Evolutionary conservation across 2,329 filamentous ascomycete genomes (phyloP), one percentile per base, ranked within the genome.

Genomic region (Epichloe typhina): DNA sequence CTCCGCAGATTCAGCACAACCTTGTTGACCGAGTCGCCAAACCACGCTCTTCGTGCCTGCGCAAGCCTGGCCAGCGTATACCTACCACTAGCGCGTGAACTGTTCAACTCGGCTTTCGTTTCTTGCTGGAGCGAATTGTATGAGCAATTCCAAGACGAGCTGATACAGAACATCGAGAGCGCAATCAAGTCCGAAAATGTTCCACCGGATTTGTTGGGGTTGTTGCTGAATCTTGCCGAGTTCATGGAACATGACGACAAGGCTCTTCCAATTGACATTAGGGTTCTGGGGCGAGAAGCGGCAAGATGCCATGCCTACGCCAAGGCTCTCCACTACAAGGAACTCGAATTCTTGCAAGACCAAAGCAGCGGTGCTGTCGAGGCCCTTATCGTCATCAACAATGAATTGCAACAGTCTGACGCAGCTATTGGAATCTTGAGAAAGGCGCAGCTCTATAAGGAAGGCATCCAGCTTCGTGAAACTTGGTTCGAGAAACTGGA

Each of bases 171-270:
- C 23, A 95, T 99, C 49, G 93, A 99, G 66, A 88, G 86, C 55
- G 93, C 94, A 1, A 86, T 99, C 58, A 93, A 89, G 50, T 97
- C 91, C 3, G 86, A 91, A 49, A 91, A 96, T 59, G 94, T 98
- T 12, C 91, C 93, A 0, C 93, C 94, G 0, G 94, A 99, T 66
- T 84, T 99, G 57, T 74, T 98, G 8, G 91, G 95, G 54, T 84
- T 96, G 47, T 74, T 99, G 31, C 80, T 99, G 46, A 98, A 98
- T 62, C 76, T 99, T 47, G 93, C 93, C 21, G 93, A 99, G 64
- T 99, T 98, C 66, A 99, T 99, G 93, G 93, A 99, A 64, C 93
- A 98, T 62, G 94, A 98, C 60, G 93, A 99, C 66, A 98, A 98
- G 67, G 91, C 94, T 13, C 72, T 99, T 49, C 93, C 93, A 2